A percentile compares a stretch with the other conserved stretches of the same genome.
Evolutionary conservation across 495 filamentous ascomycete species (phyloP).

Genomic region (Bathelium albidoporum): DNA sequence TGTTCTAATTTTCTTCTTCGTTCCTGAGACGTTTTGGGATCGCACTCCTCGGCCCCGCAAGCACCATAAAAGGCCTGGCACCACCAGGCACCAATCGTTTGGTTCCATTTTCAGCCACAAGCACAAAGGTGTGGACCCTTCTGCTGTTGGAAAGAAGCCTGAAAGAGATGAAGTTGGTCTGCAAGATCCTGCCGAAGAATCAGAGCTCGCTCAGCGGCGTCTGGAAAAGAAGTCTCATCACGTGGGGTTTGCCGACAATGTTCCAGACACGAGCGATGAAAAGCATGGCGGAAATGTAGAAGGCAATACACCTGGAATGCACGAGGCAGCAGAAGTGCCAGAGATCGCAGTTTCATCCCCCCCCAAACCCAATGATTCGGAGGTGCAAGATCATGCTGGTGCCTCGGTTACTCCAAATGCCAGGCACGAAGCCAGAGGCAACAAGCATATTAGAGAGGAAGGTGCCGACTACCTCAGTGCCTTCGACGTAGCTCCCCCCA

Average conservation of each 20-base stretch:
- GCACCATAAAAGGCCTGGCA: constrained; percentile 6
- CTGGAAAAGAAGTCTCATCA: constrained; percentile 15
- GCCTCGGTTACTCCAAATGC: not conserved
- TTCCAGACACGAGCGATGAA: not conserved
- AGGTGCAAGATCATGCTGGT: not conserved
- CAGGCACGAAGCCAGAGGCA: not conserved
- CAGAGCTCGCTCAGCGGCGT: constrained; percentile 6
- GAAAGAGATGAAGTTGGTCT: not conserved
- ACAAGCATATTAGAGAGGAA: not conserved
- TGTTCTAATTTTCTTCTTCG: constrained; percentile 72
- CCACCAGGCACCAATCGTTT: not conserved
- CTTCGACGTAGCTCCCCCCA: not conserved
- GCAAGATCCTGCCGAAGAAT: not conserved
- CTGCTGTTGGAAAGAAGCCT: not conserved
- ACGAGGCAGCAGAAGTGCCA: not conserved
- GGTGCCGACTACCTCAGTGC: constrained; percentile 9
- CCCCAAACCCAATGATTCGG: not conserved
- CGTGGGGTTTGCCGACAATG: constrained; percentile 7
- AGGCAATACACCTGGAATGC: not conserved
- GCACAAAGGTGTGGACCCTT: not conserved
- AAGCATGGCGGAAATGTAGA: not conserved
- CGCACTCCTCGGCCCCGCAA: constrained; percentile 59
- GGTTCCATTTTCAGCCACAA: not conserved
- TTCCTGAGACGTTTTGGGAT: constrained; percentile 97
- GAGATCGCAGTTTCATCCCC: not conserved